These are phyloP conservation scores for Candida qinlingensis DNA, from an alignment of 805 yeast species.

Conservation along the genomic window DNA sequence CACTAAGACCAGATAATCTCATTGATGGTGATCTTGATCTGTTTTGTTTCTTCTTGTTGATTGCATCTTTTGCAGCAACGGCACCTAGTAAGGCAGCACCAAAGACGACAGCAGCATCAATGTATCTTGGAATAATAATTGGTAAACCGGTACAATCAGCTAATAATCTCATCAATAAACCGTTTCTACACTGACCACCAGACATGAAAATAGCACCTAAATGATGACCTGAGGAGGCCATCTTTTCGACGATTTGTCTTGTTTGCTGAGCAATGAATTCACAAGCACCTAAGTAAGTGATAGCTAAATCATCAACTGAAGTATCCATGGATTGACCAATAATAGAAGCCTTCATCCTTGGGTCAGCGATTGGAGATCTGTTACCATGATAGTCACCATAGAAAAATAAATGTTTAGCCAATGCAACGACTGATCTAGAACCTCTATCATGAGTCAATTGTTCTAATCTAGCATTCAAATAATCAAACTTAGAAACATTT, in stretches of 20 bases:
- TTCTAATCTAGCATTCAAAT: conserved; percentile 71
- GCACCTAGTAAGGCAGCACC: conserved; percentile 96
- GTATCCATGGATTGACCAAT: conserved; percentile 92
- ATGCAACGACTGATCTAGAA: conserved; percentile 67
- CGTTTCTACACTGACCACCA: conserved; percentile 96
- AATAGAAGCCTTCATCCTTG: conserved; percentile 85
- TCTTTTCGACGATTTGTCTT: conserved; percentile 84
- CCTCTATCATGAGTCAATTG: conserved; percentile 49
- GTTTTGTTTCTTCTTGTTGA: conserved; percentile 16
- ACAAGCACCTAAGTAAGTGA: conserved; percentile 87
- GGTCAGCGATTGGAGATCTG: conserved; percentile 96
- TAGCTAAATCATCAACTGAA: conserved; percentile 77
- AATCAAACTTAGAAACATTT: conserved; percentile 73
- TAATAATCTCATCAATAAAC: conserved; percentile 78
- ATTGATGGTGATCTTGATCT: conserved; percentile 22
- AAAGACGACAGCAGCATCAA: conserved; percentile 95
- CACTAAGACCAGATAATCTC: conserved; percentile 17
- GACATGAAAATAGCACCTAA: conserved; percentile 78
- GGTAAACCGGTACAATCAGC: conserved; percentile 94
- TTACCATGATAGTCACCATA: conserved; percentile 97
- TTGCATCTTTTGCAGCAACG: conserved; percentile 72
- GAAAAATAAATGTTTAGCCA: conserved; percentile 82
- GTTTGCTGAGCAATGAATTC: conserved; percentile 98
- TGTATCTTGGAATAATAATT: conserved; percentile 86
- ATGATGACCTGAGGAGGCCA: conserved; percentile 75